Evolutionary conservation across 2,329 filamentous ascomycete genomes (phyloP).

Genomic region (Pseudocercospora musae): DNA sequence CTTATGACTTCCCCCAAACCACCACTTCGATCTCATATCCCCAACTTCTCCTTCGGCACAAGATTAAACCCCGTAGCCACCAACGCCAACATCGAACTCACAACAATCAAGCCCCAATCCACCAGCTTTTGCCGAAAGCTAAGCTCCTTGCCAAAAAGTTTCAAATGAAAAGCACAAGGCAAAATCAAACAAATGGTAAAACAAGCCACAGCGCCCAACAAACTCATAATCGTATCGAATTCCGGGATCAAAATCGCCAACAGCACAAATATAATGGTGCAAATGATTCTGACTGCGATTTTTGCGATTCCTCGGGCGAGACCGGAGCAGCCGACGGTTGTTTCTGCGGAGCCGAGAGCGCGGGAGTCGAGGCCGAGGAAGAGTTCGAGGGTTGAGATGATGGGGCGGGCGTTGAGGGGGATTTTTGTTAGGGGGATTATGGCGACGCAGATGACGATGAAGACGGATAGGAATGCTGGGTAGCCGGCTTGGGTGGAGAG

Average conservation of each 20-base stretch:
- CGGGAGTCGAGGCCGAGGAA: slow-evolving; percentile 67
- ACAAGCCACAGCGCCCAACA: slow-evolving; percentile 85
- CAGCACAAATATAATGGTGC: slow-evolving; percentile 67
- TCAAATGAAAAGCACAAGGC: slow-evolving; percentile 83
- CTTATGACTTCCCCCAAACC: background rate
- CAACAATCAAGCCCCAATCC: slow-evolving; percentile 65
- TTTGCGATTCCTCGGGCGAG: slow-evolving; percentile 59
- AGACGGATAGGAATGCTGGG: slow-evolving; percentile 66
- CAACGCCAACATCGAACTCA: slow-evolving; percentile 67
- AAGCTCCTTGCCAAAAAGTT: slow-evolving; percentile 77
- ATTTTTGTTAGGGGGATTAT: slow-evolving; percentile 95
- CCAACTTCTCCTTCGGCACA: slow-evolving; percentile 72
- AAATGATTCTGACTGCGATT: slow-evolving; percentile 60
- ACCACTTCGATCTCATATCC: slow-evolving; percentile 28
- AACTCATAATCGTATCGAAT: slow-evolving; percentile 87
- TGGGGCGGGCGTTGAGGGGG: slow-evolving; percentile 66
- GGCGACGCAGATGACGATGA: slow-evolving; percentile 81
- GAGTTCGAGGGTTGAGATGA: slow-evolving; percentile 80
- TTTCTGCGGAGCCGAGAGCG: slow-evolving; percentile 47
- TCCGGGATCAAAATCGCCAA: slow-evolving; percentile 72
- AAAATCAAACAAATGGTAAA: slow-evolving; percentile 93
- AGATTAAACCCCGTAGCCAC: slow-evolving; percentile 86
- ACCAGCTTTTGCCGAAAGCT: slow-evolving; percentile 59
- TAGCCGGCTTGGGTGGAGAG: slow-evolving; percentile 63
- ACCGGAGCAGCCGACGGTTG: slow-evolving; percentile 54